These are phyloP conservation scores for Tulasnella sp. DNA, from an alignment of 768 basidiomycete genomes.

Conservation along the genomic window DNA sequence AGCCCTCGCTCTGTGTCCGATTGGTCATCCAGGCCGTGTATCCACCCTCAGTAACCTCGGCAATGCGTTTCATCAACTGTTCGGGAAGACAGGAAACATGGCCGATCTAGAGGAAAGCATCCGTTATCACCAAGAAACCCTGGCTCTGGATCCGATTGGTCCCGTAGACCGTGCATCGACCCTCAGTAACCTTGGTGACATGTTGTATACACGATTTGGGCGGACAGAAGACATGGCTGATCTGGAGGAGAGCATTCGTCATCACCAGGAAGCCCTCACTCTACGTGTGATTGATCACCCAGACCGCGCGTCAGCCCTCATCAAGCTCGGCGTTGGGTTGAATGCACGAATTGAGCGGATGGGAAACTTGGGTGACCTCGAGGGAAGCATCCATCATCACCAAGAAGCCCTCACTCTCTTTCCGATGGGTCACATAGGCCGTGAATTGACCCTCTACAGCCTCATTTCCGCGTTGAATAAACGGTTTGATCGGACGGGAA, in stretches of 20 bases:
- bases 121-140: not conserved
- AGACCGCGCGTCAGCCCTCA: too few species aligned
- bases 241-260: not conserved
- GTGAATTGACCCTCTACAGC: not conserved
- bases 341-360: too few species aligned
- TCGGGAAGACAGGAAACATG: constrained; percentile 1
- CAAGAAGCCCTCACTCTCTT: not conserved
- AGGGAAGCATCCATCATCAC: too few species aligned
- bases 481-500: too few species aligned
- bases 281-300: not conserved
- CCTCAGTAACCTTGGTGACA: not conserved
- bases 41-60: constrained; percentile 9
- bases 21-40: constrained; percentile 6
- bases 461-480: too few species aligned
- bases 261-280: not conserved
- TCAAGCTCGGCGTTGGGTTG: too few species aligned
- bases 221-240: not conserved
- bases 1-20: not conserved
- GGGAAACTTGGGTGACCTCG: not conserved
- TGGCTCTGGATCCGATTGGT: not conserved
- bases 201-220: not conserved
- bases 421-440: not conserved
- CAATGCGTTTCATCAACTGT: not conserved
- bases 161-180: not conserved
- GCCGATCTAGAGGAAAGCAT: constrained; percentile 14